These are phyloP conservation scores for Clarireedia paspali DNA, from an alignment of 2,329 filamentous ascomycete species.

Conservation along the genomic window DNA sequence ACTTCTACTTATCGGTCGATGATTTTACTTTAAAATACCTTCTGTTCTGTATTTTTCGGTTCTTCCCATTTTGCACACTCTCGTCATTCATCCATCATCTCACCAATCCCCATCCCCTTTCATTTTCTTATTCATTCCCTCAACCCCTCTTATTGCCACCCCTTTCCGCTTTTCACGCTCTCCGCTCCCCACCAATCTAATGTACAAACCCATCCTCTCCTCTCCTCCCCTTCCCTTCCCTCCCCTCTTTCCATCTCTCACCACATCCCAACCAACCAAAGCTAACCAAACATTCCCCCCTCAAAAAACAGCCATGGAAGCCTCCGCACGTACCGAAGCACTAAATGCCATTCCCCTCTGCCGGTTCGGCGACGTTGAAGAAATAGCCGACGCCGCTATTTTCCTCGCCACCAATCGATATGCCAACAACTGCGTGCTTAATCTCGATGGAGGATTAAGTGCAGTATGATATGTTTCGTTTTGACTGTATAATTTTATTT, in stretches of 20 bases:
- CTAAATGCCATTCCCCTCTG: constrained; percentile 50
- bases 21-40: not conserved
- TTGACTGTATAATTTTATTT: too few species aligned
- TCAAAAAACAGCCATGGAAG: constrained; percentile 34
- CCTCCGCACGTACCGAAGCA: constrained; percentile 29
- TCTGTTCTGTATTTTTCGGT: not conserved
- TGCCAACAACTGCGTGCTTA: constrained; percentile 80
- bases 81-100: not conserved
- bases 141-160: not conserved
- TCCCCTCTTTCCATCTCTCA: not conserved
- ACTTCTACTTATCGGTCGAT: not conserved
- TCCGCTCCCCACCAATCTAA: not conserved
- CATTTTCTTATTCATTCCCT: not conserved
- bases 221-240: not conserved
- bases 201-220: not conserved
- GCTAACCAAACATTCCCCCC: constrained; percentile 26
- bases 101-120: not conserved
- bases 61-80: not conserved
- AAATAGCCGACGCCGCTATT: constrained; percentile 74
- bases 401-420: constrained; percentile 75
- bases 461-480: constrained; percentile 40
- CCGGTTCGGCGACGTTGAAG: constrained; percentile 59
- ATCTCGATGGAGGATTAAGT: constrained; percentile 78
- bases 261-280: constrained; percentile 19
- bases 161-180: not conserved